These are phyloP conservation scores for Zancudomyces culisetae DNA, from an alignment of 371 early-diverging fungal genomes.

Conservation along the genomic window DNA sequence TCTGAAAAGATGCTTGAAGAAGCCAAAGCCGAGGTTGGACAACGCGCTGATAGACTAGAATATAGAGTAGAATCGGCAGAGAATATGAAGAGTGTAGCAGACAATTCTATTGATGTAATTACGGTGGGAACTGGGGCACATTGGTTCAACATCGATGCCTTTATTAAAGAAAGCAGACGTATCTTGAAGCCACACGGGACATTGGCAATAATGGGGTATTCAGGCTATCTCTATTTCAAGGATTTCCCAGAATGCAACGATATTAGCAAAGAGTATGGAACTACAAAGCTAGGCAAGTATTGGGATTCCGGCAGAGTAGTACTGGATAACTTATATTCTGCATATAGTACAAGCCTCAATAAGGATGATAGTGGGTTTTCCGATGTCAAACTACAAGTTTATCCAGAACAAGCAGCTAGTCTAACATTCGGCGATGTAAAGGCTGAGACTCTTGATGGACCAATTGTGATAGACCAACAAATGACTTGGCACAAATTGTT, in stretches of 20 bases:
- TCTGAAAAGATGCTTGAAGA: conserved; percentile 1
- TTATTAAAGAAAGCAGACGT: conserved; percentile 37
- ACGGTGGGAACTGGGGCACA: conserved; percentile 40
- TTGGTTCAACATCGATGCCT: conserved; percentile 39
- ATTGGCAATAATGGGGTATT: conserved; percentile 39
- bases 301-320: conserved; percentile 22
- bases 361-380: conserved; percentile 12
- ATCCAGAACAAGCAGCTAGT: conserved; percentile 13
- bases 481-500: conserved; percentile 10
- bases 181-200: conserved; percentile 47
- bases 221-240: conserved; percentile 24
- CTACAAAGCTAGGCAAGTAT: conserved; percentile 16
- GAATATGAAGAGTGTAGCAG: conserved; percentile 15
- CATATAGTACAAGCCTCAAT: conserved; percentile 11
- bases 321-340: neutral
- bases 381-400: conserved; percentile 22
- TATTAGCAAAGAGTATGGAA: conserved; percentile 12
- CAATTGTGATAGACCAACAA: conserved; percentile 9
- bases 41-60: conserved; percentile 19
- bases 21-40: neutral
- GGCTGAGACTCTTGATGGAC: neutral
- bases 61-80: conserved; percentile 31
- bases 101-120: conserved; percentile 29
- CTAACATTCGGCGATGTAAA: conserved; percentile 1
- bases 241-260: conserved; percentile 22